Evolutionary conservation across 2,329 filamentous ascomycete genomes (phyloP).

Genomic region (Sporothrix schenckii): DNA sequence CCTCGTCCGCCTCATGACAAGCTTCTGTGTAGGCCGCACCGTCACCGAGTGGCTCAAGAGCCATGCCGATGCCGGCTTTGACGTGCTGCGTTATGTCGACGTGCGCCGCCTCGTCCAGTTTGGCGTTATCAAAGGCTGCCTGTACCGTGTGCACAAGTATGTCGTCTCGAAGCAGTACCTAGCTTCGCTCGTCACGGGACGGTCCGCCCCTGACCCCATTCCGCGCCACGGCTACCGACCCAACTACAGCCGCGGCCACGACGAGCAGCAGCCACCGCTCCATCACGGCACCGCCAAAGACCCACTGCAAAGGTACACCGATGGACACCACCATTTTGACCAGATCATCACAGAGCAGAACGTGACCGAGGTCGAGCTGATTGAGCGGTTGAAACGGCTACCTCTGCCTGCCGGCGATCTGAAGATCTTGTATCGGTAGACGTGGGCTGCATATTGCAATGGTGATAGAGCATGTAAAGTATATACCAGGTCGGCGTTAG

Average conservation of each 20-base stretch:
- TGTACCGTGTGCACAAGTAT: slow-evolving; percentile 93
- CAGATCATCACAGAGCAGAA: slow-evolving; percentile 79
- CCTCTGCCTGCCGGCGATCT: slow-evolving; percentile 57
- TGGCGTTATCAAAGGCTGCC: slow-evolving; percentile 89
- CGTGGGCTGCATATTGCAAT: not conserved
- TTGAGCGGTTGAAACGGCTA: slow-evolving; percentile 66
- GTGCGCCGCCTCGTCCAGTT: slow-evolving; percentile 92
- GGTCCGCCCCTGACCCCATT: slow-evolving; percentile 44
- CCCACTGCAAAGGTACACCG: slow-evolving; percentile 67
- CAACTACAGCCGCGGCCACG: slow-evolving; percentile 9
- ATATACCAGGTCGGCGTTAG: slow-evolving; percentile 21
- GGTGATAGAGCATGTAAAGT: not conserved
- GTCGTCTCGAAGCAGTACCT: slow-evolving; percentile 70
- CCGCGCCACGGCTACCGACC: slow-evolving; percentile 36
- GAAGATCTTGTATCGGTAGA: slow-evolving; percentile 56
- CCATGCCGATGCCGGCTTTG: slow-evolving; percentile 67
- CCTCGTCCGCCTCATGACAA: slow-evolving; percentile 81
- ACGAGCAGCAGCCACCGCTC: slow-evolving; percentile 14
- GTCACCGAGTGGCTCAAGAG: slow-evolving; percentile 83
- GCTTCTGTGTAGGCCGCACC: slow-evolving; percentile 80
- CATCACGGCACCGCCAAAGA: slow-evolving; percentile 45
- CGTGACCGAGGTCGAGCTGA: slow-evolving; percentile 68
- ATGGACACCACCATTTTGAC: slow-evolving; percentile 77
- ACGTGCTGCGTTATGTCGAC: slow-evolving; percentile 76
- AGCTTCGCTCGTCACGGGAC: slow-evolving; percentile 58